Percentiles rank a stretch among this genome's conserved stretches.
These are phyloP conservation scores for Afroboletus lepidellus DNA, from an alignment of 1,284 basidiomycete genomes.

Conservation along the genomic window DNA sequence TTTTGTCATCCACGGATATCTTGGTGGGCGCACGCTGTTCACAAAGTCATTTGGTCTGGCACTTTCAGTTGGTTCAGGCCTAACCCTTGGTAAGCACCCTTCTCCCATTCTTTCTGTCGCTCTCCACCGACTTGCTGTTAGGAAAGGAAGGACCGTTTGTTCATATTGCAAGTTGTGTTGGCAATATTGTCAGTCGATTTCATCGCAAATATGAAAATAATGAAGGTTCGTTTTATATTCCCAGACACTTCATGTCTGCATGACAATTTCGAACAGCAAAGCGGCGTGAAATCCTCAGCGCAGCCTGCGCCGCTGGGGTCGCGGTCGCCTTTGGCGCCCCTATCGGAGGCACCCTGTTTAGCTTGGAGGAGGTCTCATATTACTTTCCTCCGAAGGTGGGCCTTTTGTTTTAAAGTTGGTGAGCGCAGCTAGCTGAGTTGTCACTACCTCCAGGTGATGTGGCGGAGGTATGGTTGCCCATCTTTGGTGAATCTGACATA, in stretches of 20 bases:
- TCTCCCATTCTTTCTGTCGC: constrained; percentile 4
- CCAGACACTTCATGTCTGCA: neutral
- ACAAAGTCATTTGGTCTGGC: constrained; percentile 92
- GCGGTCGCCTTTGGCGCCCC: constrained; percentile 91
- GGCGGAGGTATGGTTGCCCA: constrained; percentile 67
- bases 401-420: constrained; percentile 14
- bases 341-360: constrained; percentile 91
- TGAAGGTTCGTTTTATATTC: constrained; percentile 57
- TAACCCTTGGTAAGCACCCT: constrained; percentile 66
- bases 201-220: constrained; percentile 91
- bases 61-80: constrained; percentile 86
- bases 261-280: constrained; percentile 56
- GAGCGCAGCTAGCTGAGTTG: neutral
- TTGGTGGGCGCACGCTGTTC: constrained; percentile 86
- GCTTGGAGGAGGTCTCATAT: constrained; percentile 91
- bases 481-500: neutral
- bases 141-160: constrained; percentile 96
- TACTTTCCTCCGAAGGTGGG: constrained; percentile 89
- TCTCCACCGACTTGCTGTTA: constrained; percentile 14
- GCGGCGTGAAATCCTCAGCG: constrained; percentile 87
- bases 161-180: constrained; percentile 92
- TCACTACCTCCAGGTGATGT: constrained; percentile 59
- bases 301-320: constrained; percentile 91
- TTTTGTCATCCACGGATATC: constrained; percentile 98
- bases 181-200: constrained; percentile 90